Conservation (phyloP, 129 eudicot species). For the Saposhnikovia divaricata region DNA sequence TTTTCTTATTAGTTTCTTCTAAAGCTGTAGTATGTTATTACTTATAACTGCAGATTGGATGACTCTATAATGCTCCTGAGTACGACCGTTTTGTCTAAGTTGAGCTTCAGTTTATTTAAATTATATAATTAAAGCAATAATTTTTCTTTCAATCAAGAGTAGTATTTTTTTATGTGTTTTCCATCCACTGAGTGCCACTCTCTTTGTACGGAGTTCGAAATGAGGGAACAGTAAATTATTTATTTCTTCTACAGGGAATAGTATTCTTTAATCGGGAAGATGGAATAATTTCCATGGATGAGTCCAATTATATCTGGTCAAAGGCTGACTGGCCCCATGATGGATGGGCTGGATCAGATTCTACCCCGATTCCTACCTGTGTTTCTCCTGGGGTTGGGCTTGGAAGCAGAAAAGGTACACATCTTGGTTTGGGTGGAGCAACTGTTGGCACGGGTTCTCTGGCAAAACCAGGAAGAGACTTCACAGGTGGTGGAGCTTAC, state of each 20-base stretch:
- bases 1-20: neutral
- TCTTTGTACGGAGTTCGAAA: neutral
- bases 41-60: neutral
- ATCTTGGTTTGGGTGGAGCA: constrained; percentile 94
- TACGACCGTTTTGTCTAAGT: neutral
- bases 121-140: neutral
- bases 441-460: constrained; percentile 54
- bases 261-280: constrained; percentile 64
- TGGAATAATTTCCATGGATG: constrained; percentile 34
- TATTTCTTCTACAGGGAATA: constrained; percentile 54
- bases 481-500: constrained; percentile 39
- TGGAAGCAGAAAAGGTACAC: constrained; percentile 68
- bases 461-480: constrained; percentile 46
- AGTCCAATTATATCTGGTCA: constrained; percentile 69
- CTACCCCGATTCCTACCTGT: constrained; percentile 77
- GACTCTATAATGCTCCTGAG: neutral
- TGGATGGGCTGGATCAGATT: constrained; percentile 91
- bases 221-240: neutral
- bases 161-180: neutral
- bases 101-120: neutral
- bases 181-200: neutral
- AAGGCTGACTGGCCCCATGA: constrained; percentile 94
- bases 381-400: constrained; percentile 90
- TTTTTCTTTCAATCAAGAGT: neutral
- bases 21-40: neutral